Conservation (phyloP, 345 rosid species). For the Gynandropsis gynandra region DNA sequence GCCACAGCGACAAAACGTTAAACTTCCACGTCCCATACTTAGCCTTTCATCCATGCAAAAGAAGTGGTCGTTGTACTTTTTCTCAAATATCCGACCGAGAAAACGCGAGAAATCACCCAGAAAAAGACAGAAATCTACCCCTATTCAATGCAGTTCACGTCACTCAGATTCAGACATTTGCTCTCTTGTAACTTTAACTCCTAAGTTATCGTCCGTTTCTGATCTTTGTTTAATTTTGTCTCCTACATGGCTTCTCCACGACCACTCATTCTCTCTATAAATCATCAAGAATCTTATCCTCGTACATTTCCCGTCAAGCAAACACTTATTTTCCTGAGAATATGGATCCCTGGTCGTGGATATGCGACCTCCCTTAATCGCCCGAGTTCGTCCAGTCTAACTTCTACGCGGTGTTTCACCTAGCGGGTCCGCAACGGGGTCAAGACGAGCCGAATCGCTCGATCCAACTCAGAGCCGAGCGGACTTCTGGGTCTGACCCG, state of each 20-base stretch:
- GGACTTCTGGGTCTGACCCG: conserved; percentile 23
- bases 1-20: conserved; percentile 31
- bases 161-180: conserved; percentile 23
- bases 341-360: conserved; percentile 83
- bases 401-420: conserved; percentile 30
- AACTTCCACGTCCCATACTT: conserved; percentile 36
- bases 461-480: conserved; percentile 53
- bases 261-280: conserved; percentile 44
- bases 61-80: conserved; percentile 15
- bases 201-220: neutral
- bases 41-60: conserved; percentile 28
- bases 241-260: conserved; percentile 34
- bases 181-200: conserved; percentile 7
- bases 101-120: conserved; percentile 19
- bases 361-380: conserved; percentile 43
- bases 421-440: conserved; percentile 29
- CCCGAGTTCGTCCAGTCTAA: conserved; percentile 30
- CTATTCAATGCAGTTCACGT: conserved; percentile 13
- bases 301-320: conserved; percentile 12
- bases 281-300: conserved; percentile 13
- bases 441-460: conserved; percentile 26
- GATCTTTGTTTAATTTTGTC: conserved; percentile 23
- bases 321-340: conserved; percentile 13
- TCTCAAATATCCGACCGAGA: conserved; percentile 21
- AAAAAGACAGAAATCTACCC: conserved; percentile 13